Conservation (phyloP, 2,329 filamentous ascomycete species). For the Didymella lethalis region DNA sequence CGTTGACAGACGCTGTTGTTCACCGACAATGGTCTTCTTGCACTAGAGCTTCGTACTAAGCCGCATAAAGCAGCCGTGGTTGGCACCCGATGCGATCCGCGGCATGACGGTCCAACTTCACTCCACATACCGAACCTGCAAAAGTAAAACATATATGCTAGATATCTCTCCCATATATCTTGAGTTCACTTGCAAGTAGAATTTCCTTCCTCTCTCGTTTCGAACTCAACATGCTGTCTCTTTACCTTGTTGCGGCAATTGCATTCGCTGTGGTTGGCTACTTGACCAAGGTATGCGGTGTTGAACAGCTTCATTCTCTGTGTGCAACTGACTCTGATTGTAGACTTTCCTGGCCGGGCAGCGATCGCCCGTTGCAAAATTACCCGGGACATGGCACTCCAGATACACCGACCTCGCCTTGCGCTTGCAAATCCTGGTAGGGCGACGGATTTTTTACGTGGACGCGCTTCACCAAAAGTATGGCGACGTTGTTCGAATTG, state of each 20-base stretch:
- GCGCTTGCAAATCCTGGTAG: constrained; percentile 47
- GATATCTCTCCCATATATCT: background rate
- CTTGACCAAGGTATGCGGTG: background rate
- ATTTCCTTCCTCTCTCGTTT: background rate
- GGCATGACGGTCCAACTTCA: background rate
- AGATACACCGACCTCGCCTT: constrained; percentile 44
- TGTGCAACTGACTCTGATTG: background rate
- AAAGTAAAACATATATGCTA: background rate
- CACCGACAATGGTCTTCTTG: too few species aligned
- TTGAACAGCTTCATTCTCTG: background rate
- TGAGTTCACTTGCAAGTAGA: background rate
- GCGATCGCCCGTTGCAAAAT: constrained; percentile 19
- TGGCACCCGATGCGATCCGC: background rate
- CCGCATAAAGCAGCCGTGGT: background rate
- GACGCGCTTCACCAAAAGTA: constrained; percentile 48
- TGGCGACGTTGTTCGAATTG: constrained; percentile 38
- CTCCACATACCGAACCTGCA: constrained; percentile 10
- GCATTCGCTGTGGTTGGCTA: constrained; percentile 2
- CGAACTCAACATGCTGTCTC: constrained; percentile 1
- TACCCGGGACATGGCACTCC: constrained; percentile 45
- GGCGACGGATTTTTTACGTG: constrained; percentile 51
- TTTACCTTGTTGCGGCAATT: constrained; percentile 1
- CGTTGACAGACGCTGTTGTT: too few species aligned
- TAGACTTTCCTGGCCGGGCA: constrained; percentile 5
- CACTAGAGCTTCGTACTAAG: background rate